These are phyloP conservation scores for Aurinia saxatilis DNA, from an alignment of 345 rosid species.

Conservation along the genomic window DNA sequence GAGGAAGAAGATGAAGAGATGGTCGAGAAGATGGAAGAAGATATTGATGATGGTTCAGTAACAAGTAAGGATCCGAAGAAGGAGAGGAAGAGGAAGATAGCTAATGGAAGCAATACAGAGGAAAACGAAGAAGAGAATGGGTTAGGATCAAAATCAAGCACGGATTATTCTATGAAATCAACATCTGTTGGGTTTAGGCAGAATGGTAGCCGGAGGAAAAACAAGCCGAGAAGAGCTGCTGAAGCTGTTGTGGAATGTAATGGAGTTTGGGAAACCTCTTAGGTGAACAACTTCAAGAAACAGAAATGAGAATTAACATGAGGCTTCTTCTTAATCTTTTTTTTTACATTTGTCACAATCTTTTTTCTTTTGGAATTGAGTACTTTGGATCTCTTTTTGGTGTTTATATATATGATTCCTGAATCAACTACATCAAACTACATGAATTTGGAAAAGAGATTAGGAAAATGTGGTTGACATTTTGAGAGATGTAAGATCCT, in stretches of 20 bases:
- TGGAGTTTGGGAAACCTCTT: constrained; percentile 22
- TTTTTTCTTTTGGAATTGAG: too few species aligned
- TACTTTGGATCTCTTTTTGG: neutral
- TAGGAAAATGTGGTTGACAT: neutral
- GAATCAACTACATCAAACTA: constrained; percentile 3
- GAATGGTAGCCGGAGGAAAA: constrained; percentile 63
- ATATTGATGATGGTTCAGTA: constrained; percentile 21
- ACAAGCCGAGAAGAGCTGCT: constrained; percentile 72
- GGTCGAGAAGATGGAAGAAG: constrained; percentile 28
- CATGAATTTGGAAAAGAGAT: neutral
- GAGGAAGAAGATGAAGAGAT: constrained; percentile 28
- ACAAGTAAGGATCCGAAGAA: constrained; percentile 35
- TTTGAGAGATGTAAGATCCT: neutral
- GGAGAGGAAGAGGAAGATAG: constrained; percentile 50
- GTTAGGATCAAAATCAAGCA: constrained; percentile 33
- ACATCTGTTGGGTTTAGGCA: constrained; percentile 43
- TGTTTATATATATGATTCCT: constrained; percentile 5
- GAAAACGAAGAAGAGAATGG: constrained; percentile 44
- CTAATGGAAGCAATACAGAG: constrained; percentile 28
- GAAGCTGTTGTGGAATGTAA: constrained; percentile 72
- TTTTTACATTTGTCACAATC: constrained; percentile 2
- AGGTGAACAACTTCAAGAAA: neutral
- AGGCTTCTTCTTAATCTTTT: neutral
- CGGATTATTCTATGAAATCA: constrained; percentile 35
- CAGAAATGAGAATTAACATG: neutral